Percentiles rank a stretch among this genome's conserved stretches.
These are phyloP conservation scores for Aspergillus pseudoviridinutans DNA, from an alignment of 2,329 filamentous ascomycete genomes.

Conservation along the genomic window DNA sequence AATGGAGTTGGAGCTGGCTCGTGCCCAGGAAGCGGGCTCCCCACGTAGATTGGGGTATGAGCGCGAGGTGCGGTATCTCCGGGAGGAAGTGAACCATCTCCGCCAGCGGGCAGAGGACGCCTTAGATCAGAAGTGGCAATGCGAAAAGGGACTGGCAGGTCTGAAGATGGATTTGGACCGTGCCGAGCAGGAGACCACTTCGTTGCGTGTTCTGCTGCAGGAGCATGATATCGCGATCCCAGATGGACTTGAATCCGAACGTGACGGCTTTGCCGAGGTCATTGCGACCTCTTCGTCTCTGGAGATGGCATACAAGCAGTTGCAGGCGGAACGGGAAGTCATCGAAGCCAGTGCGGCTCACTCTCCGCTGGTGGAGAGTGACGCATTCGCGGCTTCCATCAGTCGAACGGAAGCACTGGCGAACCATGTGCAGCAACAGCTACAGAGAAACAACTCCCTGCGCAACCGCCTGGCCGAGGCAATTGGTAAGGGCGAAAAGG, in stretches of 20 bases:
- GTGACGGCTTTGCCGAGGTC: constrained; percentile 39
- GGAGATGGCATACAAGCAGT: constrained; percentile 67
- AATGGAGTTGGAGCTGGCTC: constrained; percentile 74
- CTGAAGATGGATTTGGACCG: constrained; percentile 96
- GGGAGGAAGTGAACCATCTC: constrained; percentile 78
- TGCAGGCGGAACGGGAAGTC: constrained; percentile 66
- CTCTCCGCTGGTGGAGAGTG: constrained; percentile 64
- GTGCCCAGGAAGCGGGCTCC: constrained; percentile 60
- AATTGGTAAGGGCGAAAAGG: constrained; percentile 75
- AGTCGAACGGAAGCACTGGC: constrained; percentile 76
- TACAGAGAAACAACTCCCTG: constrained; percentile 71
- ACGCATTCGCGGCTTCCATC: constrained; percentile 68
- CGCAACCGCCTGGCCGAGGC: constrained; percentile 73
- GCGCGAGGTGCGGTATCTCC: constrained; percentile 72
- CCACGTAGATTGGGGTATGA: constrained; percentile 77
- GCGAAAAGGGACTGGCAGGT: constrained; percentile 81
- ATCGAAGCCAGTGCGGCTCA: constrained; percentile 66
- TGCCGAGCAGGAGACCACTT: constrained; percentile 85
- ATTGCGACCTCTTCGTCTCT: constrained; percentile 67
- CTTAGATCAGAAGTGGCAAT: constrained; percentile 92
- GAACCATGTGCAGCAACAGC: constrained; percentile 71
- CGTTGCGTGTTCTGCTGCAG: constrained; percentile 71
- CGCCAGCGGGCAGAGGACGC: constrained; percentile 88
- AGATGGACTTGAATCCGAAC: constrained; percentile 50
- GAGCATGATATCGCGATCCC: constrained; percentile 79